Base-by-base conservation (phyloP, 768 basidiomycete genomes). In the Suillus spraguei region DNA sequence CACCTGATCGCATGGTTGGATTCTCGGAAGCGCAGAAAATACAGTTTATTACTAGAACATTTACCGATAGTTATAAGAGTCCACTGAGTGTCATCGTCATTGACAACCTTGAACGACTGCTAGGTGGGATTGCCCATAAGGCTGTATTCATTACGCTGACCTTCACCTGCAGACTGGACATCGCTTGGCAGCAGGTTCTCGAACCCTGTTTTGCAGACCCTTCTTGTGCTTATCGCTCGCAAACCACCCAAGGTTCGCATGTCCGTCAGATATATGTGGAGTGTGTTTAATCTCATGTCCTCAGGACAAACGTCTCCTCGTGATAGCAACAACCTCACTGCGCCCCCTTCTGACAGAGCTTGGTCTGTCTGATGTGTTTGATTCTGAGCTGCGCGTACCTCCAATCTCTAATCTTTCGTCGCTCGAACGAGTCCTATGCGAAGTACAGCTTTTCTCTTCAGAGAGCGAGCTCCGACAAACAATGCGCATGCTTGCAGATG, bases 151-250 rank as follows among this genome's bases (percentile, higher is more conserved):
- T 24, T 24, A 24, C 17, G 13, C 59, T 28, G 4, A 44, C 42
- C 17, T n/a, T 54, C n/a, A 53, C 13, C 20, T 41, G 14, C 64
- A 95, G 97, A 99, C 67, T 99, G 95, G 92, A 95, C 94, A 7
- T 94, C 96, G 4, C 90, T 99, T 78, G 97, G 97, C 3, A 93
- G 91, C n/a, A 83, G 95, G 55, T 99, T 98, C 79, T 98, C 97
- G 1, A 99, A 99, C 74, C 81, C 89, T 9, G 94, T 98, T 5
- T 81, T 99, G 28, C 97, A 99, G 75, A 83, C 96, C 0, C 78
- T 99, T 20, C 80, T 97, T 59, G 96, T 99, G 0, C 80, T 99
- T 32, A 87, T 98, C 65, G 87, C 86, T 52, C 89, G 93, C 65
- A 84, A 92, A 64, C 97, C 97, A 49, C 97, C 97, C 0, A 97